Conservation (phyloP, 2,329 filamentous ascomycete genomes). For the Botrytis squamosa region DNA sequence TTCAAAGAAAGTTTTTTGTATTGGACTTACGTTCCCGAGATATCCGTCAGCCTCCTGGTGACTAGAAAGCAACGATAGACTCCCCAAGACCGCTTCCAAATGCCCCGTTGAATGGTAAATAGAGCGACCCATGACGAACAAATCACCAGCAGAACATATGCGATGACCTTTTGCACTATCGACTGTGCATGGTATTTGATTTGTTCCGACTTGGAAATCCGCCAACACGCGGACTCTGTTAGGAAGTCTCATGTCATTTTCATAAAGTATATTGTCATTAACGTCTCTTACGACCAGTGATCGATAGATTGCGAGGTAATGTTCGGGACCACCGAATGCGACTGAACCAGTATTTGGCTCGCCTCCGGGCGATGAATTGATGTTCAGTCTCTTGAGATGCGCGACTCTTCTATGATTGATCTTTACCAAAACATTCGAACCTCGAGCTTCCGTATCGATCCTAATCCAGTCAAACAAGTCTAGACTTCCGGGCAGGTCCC, state of each 20-base stretch:
- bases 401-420: neutral
- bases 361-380: neutral
- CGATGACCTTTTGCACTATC: conserved; percentile 13
- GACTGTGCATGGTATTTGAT: conserved; percentile 12
- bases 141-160: conserved; percentile 6
- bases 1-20: conserved; percentile 9
- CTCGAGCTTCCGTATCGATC: conserved; percentile 3
- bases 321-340: conserved; percentile 4
- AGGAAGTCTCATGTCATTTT: conserved; percentile 5
- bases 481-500: neutral
- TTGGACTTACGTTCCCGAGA: conserved; percentile 12
- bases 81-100: conserved; percentile 6
- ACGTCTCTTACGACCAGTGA: conserved; percentile 1
- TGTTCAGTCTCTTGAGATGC: neutral
- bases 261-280: conserved; percentile 1
- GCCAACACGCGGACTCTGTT: neutral
- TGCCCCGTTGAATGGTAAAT: conserved; percentile 7
- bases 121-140: conserved; percentile 7
- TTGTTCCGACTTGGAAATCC: conserved; percentile 9
- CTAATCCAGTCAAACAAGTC: conserved; percentile 12
- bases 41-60: neutral
- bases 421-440: conserved; percentile 2
- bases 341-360: conserved; percentile 2
- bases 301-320: conserved; percentile 14
- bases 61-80: conserved; percentile 5